phyloP scores from a whole-genome alignment of 257 asterid genomes.

The Henckelia pumila region DNA sequence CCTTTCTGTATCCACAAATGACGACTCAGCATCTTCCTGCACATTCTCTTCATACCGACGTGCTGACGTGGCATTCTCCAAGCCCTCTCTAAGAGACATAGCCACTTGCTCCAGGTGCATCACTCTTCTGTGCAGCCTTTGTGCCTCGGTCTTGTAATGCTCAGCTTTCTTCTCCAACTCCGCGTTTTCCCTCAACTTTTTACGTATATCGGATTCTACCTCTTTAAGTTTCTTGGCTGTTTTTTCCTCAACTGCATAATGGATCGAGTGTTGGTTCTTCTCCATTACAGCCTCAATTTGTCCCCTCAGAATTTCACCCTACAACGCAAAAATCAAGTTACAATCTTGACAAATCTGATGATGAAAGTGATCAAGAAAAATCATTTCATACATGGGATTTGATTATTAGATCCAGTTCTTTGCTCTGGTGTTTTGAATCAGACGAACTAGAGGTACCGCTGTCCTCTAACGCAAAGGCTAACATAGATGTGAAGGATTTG shows the following conservation, averaged over 20 bases:
- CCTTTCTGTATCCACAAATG: slow-evolving; percentile 26
- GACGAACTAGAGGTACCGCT: neutral
- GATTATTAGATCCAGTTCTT: slow-evolving; percentile 25
- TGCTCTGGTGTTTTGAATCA: neutral
- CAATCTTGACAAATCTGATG: neutral
- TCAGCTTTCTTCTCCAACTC: slow-evolving; percentile 11
- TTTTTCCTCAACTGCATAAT: slow-evolving; percentile 20
- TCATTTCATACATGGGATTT: slow-evolving; percentile 27
- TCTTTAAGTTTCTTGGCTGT: slow-evolving; percentile 29
- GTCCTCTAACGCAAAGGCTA: slow-evolving; percentile 14
- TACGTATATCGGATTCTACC: slow-evolving; percentile 14
- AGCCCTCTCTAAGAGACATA: neutral
- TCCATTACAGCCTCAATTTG: slow-evolving; percentile 13
- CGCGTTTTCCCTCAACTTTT: neutral
- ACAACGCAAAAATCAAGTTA: neutral
- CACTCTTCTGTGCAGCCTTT: slow-evolving; percentile 10
- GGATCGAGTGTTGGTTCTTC: slow-evolving; percentile 10
- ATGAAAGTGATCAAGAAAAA: neutral
- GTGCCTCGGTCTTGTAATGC: slow-evolving; percentile 22
- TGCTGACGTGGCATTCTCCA: slow-evolving; percentile 12
- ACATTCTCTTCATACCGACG: neutral
- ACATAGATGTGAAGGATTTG: slow-evolving; percentile 30
- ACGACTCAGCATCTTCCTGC: slow-evolving; percentile 41
- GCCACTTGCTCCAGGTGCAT: slow-evolving; percentile 24
- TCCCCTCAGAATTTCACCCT: slow-evolving; percentile 34